Percentiles rank a stretch among this genome's conserved stretches.
These are phyloP conservation scores for Gastrodia elata DNA, from an alignment of 106 monocot genomes.

Conservation along the genomic window DNA sequence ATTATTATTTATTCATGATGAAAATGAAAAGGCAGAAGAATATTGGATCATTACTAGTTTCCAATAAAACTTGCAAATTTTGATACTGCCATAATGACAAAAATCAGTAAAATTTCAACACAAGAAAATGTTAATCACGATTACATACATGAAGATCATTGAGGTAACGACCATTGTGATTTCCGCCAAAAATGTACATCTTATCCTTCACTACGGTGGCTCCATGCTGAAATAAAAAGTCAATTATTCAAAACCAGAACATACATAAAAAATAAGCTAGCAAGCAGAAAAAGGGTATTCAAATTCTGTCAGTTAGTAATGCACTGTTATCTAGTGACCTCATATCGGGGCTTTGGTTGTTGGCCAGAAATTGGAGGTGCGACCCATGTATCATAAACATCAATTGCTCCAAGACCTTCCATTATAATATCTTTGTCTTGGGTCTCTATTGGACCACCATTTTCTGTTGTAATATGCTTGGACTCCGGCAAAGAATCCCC, in stretches of 20 bases:
- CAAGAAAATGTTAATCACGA: neutral
- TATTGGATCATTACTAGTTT: neutral
- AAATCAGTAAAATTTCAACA: neutral
- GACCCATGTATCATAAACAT: constrained; percentile 81
- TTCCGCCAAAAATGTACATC: constrained; percentile 97
- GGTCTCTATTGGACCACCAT: constrained; percentile 53
- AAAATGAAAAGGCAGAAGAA: neutral
- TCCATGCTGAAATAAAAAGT: constrained; percentile 64
- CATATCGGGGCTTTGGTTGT: constrained; percentile 69
- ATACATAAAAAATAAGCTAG: neutral
- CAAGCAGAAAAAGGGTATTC: neutral
- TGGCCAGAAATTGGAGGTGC: constrained; percentile 74
- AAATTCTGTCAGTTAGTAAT: neutral
- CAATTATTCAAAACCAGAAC: constrained; percentile 9
- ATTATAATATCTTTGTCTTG: constrained; percentile 72
- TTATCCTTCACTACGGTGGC: constrained; percentile 86
- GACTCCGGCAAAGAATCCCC: constrained; percentile 39
- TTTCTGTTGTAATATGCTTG: constrained; percentile 65
- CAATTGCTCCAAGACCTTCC: constrained; percentile 70
- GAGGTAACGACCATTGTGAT: constrained; percentile 96
- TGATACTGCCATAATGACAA: too few relatives aligned
- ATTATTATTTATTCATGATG: neutral
- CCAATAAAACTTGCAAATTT: neutral
- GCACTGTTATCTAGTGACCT: constrained; percentile 28
- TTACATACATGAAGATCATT: constrained; percentile 78